A percentile compares a stretch with the other conserved stretches of the same genome.
Conservation (phyloP, 352 stramenopile species). For the Phytophthora rubi region DNA sequence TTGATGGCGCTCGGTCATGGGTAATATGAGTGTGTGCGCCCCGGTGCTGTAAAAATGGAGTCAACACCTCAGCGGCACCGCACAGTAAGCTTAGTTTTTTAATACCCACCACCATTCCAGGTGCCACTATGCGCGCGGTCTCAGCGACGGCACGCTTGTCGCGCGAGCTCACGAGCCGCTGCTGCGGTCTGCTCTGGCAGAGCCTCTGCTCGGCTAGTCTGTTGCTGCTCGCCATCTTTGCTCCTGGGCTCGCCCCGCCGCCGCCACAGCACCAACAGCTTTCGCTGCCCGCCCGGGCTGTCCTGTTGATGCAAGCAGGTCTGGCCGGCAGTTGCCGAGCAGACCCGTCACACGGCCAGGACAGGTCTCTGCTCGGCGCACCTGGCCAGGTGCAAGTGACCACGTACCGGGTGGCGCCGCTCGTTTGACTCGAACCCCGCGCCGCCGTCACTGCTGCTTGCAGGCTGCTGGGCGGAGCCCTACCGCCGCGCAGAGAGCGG, state of each 20-base stretch:
- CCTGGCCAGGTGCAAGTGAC: conserved; percentile 10
- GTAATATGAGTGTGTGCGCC: conserved; percentile 19
- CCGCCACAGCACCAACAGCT: no score
- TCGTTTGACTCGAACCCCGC: conserved; percentile 19
- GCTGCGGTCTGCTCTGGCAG: not conserved
- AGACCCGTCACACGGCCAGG: conserved; percentile 11
- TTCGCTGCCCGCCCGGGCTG: not conserved
- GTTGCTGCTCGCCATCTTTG: no score
- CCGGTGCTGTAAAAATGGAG: conserved; percentile 16
- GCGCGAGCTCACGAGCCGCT: not conserved
- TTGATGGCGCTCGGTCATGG: conserved; percentile 21
- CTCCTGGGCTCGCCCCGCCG: no score
- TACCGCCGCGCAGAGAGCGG: conserved; percentile 26
- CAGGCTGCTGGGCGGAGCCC: conserved; percentile 1
- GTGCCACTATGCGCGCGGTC: conserved; percentile 19
- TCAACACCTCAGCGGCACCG: conserved; percentile 26
- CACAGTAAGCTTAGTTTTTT: conserved; percentile 11
- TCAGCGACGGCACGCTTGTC: conserved; percentile 17
- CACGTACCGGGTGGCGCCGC: not conserved
- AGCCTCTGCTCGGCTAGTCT: no score
- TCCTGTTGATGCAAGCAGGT: not conserved
- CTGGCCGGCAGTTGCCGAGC: conserved; percentile 3
- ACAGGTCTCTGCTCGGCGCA: conserved; percentile 11
- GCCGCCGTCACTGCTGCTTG: no score
- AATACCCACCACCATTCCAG: conserved; percentile 7